Conservation (phyloP, 2,329 filamentous ascomycete genomes). For the Xylaria sp. region DNA sequence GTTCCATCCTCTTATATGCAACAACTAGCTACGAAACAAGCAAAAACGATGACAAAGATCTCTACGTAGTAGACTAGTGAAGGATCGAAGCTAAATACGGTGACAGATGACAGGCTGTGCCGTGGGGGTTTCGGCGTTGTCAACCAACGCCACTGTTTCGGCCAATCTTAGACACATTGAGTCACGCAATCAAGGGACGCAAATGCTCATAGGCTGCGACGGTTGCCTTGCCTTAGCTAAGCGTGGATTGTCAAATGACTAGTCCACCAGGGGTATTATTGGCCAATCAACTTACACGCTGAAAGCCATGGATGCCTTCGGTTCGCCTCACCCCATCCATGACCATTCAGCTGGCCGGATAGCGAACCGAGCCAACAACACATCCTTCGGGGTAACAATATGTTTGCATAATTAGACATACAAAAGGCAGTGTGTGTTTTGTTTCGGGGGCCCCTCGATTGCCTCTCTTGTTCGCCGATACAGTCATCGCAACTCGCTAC, state of each 20-base stretch:
- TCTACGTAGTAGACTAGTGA: background rate
- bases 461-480: conserved; percentile 23
- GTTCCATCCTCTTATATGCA: background rate
- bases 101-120: background rate
- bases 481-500: conserved; percentile 17
- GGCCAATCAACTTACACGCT: conserved; percentile 39
- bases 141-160: background rate
- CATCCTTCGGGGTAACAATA: background rate
- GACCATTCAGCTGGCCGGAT: conserved; percentile 24
- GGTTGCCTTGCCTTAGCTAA: conserved; percentile 29
- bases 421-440: background rate
- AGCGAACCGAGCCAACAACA: background rate
- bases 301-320: conserved; percentile 28
- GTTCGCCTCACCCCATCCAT: conserved; percentile 11
- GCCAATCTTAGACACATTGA: background rate
- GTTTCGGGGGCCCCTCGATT: background rate
- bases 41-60: background rate
- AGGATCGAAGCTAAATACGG: background rate
- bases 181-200: conserved; percentile 9
- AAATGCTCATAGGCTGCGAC: conserved; percentile 16
- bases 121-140: background rate
- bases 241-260: conserved; percentile 33
- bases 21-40: background rate
- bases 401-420: conserved; percentile 2
- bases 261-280: conserved; percentile 6